These are phyloP conservation scores for Spergularia bocconei DNA, from an alignment of 148 eudicot species.

Conservation along the genomic window DNA sequence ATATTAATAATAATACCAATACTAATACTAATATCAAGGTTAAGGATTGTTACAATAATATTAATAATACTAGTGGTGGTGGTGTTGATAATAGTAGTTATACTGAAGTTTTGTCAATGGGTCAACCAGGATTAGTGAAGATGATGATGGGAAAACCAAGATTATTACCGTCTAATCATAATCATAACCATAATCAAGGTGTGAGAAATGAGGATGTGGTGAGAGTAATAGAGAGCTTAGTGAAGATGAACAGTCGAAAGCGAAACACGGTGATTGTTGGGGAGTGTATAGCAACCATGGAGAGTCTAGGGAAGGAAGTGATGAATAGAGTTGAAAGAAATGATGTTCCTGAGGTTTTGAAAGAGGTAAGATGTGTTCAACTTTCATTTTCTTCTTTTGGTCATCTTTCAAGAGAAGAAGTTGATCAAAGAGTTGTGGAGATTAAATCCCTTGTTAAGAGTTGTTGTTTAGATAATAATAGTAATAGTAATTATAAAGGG, in stretches of 20 bases:
- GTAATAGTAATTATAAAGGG: constrained; percentile 33
- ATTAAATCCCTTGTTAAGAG: constrained; percentile 47
- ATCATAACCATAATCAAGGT: constrained; percentile 7
- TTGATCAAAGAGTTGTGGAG: constrained; percentile 56
- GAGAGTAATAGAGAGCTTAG: constrained; percentile 47
- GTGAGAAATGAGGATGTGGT: constrained; percentile 49
- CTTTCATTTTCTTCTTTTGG: constrained; percentile 46
- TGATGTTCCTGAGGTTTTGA: constrained; percentile 52
- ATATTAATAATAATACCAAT: background rate
- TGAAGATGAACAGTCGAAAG: constrained; percentile 26
- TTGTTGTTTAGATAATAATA: constrained; percentile 25
- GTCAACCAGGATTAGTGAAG: background rate
- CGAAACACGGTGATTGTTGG: constrained; percentile 65
- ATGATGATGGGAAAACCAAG: constrained; percentile 20
- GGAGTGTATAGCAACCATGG: constrained; percentile 48
- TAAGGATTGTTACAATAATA: background rate
- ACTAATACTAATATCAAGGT: background rate
- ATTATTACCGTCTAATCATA: background rate
- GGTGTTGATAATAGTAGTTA: background rate
- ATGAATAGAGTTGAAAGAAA: constrained; percentile 57
- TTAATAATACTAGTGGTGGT: background rate
- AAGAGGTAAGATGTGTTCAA: constrained; percentile 50
- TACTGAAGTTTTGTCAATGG: constrained; percentile 14
- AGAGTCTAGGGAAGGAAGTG: constrained; percentile 46
- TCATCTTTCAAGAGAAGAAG: constrained; percentile 45